Base-by-base conservation (phyloP, 805 yeast genomes). In the Spathaspora hagerdaliae region DNA sequence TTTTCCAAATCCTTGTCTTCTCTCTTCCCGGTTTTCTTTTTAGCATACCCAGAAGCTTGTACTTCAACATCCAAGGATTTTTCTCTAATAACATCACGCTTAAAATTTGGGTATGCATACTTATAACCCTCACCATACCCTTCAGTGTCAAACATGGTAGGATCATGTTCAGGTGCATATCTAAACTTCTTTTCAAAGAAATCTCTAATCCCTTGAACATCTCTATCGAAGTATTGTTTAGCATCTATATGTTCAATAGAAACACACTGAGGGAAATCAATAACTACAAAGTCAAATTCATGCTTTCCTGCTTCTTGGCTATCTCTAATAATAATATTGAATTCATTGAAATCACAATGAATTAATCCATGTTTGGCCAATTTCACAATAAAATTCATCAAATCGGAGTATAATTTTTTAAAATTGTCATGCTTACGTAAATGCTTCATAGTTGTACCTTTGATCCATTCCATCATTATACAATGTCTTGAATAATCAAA, bases 181-280 rank as follows among this genome's bases (percentile, higher is more conserved):
- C 80, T 79, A 55, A 92, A 78, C 63, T 86, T 86, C 61, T 81
- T 82, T 49, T 75, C 82, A 69, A 94, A 94, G 59, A 92, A 94
- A 39, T 82, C 74, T 51, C 90, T 76, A 44, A 94, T 83, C 64
- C 98, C 91, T 46, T 88, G 87, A 24, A 94, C 95, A 67, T 94
- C 99, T 69, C 99, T 78, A 55, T 87, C 81, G 65, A 94, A 94
- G 63, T 88, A 91, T 46, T 75, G 78, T 51, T 84, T 84, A 6
- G 98, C 97, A 61, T 94, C 97, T 3, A 73, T 75, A 60, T 94
- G 99, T 53, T 86, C 91, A 39, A 87, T 87, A 19, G 97, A 88
- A 13, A 94, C 86, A 80, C 97, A 92, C 67, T 94, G 99, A 3
- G 99, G 99, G 74, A 94, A 94, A 74, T 94, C 99, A 57, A 94